Evolutionary conservation across 225 moss, liverwort and hornwort species (phyloP).

Genomic region (Antitrichia curtipendula): DNA sequence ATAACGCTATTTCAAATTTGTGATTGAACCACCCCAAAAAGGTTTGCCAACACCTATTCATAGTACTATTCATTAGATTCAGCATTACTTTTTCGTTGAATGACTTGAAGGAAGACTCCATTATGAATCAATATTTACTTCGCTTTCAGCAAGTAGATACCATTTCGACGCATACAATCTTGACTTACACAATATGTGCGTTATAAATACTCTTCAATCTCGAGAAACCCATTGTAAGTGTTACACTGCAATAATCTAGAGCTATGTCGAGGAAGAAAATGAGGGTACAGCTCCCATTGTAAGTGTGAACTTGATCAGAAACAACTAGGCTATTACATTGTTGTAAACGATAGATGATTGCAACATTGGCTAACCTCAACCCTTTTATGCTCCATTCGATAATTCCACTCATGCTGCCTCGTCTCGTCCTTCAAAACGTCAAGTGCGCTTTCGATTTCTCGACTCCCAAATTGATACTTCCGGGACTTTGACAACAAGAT

Average conservation of each 20-base stretch:
- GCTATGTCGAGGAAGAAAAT: background rate
- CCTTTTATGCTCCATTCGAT: conserved; percentile 19
- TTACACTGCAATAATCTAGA: background rate
- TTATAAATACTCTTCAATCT: background rate
- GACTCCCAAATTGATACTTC: background rate
- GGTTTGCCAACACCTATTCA: background rate
- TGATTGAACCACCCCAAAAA: background rate
- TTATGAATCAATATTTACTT: background rate
- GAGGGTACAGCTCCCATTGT: background rate
- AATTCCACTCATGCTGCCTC: conserved; percentile 11
- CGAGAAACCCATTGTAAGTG: background rate
- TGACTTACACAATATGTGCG: background rate
- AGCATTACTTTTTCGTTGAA: background rate
- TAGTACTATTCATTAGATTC: background rate
- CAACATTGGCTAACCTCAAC: conserved; percentile 16
- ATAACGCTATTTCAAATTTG: background rate
- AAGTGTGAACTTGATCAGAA: background rate
- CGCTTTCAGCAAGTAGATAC: background rate
- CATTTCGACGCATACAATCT: background rate
- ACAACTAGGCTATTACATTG: background rate
- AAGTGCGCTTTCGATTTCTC: background rate
- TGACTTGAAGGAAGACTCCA: background rate
- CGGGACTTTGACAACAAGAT: conserved; percentile 3
- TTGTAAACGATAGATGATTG: background rate
- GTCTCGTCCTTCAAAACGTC: conserved; percentile 19